Percentiles rank a stretch among this genome's conserved stretches.
phyloP scores from a whole-genome alignment of 1,139 yeast species.

The Magnusiomyces tetraspermus region DNA sequence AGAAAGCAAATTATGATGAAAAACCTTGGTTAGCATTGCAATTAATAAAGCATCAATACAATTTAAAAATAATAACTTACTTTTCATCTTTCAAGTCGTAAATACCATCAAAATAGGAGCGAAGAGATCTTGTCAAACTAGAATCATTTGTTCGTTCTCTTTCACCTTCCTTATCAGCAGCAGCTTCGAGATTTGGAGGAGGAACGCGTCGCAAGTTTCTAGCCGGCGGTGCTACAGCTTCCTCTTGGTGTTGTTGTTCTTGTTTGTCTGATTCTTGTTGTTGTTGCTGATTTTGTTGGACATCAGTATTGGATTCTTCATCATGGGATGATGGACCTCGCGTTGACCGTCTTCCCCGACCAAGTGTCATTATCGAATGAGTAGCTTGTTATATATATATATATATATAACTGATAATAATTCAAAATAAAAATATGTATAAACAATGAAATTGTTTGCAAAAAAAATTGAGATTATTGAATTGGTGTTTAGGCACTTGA shows the following conservation, averaged over 20 bases:
- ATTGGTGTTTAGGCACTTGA: neutral
- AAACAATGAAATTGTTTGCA: too few relatives aligned
- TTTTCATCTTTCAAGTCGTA: slow-evolving; percentile 26
- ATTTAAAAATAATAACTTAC: slow-evolving; percentile 5
- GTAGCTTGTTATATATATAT: too few relatives aligned
- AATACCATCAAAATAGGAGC: slow-evolving; percentile 29
- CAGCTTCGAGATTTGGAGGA: neutral
- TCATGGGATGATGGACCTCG: slow-evolving; percentile 1
- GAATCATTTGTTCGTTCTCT: slow-evolving; percentile 2
- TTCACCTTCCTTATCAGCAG: neutral
- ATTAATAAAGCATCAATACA: neutral
- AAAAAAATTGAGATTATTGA: too few relatives aligned
- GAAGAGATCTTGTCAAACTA: slow-evolving; percentile 9
- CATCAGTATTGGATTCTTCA: neutral
- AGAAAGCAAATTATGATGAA: neutral
- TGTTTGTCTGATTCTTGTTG: neutral
- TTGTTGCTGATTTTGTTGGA: neutral
- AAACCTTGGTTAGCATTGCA: neutral
- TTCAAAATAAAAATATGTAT: too few relatives aligned
- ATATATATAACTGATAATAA: too few relatives aligned
- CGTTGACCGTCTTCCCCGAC: slow-evolving; percentile 6
- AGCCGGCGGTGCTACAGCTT: neutral
- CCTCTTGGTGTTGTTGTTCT: neutral
- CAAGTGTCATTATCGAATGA: neutral
- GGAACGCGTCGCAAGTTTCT: slow-evolving; percentile 3